Evolutionary conservation across 2,329 filamentous ascomycete genomes (phyloP).

Genomic region (Cercospora zeae-maydis): DNA sequence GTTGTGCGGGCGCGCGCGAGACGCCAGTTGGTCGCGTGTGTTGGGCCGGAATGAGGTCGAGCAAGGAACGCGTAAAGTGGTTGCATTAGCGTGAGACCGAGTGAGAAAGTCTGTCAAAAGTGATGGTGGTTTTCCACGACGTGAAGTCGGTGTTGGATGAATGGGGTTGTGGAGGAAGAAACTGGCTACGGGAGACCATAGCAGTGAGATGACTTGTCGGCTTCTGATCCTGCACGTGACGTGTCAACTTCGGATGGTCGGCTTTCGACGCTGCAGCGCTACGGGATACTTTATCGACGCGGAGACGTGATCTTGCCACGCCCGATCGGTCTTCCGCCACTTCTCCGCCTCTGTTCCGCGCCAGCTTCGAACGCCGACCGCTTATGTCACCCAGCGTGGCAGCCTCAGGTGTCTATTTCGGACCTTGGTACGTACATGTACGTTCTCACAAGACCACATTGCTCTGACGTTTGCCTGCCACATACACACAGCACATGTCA

Average conservation of each 20-base stretch:
- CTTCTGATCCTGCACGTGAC: neutral
- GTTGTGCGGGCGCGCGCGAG: neutral
- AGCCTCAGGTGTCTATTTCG: too few relatives aligned
- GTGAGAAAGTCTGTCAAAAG: slow-evolving; percentile 9
- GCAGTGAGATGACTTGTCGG: neutral
- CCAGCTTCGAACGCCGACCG: neutral
- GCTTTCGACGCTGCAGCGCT: neutral
- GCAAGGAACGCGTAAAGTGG: slow-evolving; percentile 15
- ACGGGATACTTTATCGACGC: neutral
- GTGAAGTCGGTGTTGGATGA: neutral
- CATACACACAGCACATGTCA: neutral
- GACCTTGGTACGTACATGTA: too few relatives aligned
- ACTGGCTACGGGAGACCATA: slow-evolving; percentile 1
- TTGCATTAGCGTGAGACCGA: slow-evolving; percentile 11
- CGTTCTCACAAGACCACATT: neutral
- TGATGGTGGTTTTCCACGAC: slow-evolving; percentile 6
- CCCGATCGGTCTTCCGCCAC: neutral
- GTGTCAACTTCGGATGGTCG: neutral
- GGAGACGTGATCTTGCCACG: neutral
- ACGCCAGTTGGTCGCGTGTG: neutral
- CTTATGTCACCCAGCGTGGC: neutral
- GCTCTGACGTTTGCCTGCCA: neutral
- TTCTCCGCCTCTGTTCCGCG: neutral
- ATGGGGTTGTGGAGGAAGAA: slow-evolving; percentile 7
- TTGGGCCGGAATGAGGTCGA: neutral